Evolutionary conservation across 768 basidiomycete species (phyloP), one percentile per base, ranked within the genome.

Genomic region (Cyathus striatus): DNA sequence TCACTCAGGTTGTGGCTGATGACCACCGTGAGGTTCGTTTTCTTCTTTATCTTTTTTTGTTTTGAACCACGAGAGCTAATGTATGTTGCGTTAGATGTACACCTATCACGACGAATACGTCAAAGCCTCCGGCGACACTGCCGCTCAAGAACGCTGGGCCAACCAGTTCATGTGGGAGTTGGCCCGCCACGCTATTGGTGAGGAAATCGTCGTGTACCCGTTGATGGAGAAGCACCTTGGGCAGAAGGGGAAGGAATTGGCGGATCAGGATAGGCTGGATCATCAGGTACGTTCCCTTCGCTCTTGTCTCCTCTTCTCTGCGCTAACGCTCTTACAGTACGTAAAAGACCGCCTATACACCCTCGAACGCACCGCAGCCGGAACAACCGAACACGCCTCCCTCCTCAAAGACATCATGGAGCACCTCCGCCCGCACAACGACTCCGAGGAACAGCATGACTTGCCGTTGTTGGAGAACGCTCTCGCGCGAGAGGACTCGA

Each of bases 131-230:
- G 72, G 68, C 1, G 65, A 81, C 49, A 42, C 56, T 20, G 73
- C 76, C 24, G 68, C 68, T 0, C 75, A 79, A 53, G 60, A 55
- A 2, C 70, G 76, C 6, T 81, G 78, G 79, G 64, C 75, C 0
- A 65, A 65, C 35, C 78, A 80, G 54, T 61, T 82, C 4, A 67
- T 61, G 10, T 82, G 79, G 80, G 78, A 79, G 58, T 63, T 82
- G 30, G 79, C 78, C 1, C 68, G 78, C 0, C 80, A 82, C 45
- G 75, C 79, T 3, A 72, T 75, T 5, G 78, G 72, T 12, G 81
- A 83, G 54, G 81, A 84, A 55, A 70, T 82, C 27, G 65, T 83
- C 26, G 73, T 81, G 1, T 83, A 83, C 50, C 81, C 80, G 12
- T 65, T 80, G 36, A 73, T 81, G 66, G 79, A 81, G 52, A 64